Conservation (phyloP, 2,329 filamentous ascomycete species). For the Fusarium penzigii region DNA sequence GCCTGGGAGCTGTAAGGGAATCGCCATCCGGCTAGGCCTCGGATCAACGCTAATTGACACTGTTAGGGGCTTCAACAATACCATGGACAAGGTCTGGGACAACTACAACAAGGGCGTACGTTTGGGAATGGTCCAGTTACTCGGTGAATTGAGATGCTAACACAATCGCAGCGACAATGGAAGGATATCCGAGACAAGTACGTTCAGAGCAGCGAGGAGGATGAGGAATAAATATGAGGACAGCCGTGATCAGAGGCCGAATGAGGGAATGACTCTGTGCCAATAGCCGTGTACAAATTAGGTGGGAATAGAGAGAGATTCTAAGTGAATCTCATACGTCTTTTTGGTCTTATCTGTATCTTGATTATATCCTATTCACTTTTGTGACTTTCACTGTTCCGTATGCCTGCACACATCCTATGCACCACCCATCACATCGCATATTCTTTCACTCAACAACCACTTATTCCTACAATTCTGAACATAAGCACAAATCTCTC, state of each 20-base stretch:
- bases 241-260: constrained; percentile 15
- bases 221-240: constrained; percentile 24
- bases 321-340: constrained; percentile 12
- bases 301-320: constrained; percentile 30
- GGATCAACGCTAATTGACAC: constrained; percentile 33
- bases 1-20: constrained; percentile 84
- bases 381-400: background rate
- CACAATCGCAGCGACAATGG: constrained; percentile 81
- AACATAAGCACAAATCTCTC: background rate
- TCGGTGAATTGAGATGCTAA: constrained; percentile 27
- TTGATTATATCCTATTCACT: background rate
- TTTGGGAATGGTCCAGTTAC: constrained; percentile 26
- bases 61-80: constrained; percentile 76
- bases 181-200: constrained; percentile 97
- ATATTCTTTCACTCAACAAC: too few relatives aligned
- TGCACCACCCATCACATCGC: background rate
- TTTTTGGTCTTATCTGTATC: background rate
- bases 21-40: constrained; percentile 10
- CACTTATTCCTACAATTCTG: background rate
- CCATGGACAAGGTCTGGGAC: constrained; percentile 88
- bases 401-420: background rate
- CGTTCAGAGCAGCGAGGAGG: constrained; percentile 65
- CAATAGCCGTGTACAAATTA: constrained; percentile 38
- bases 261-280: constrained; percentile 26
- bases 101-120: constrained; percentile 87